Evolutionary conservation across 345 rosid species (phyloP).

Genomic region (Salix purpurea): DNA sequence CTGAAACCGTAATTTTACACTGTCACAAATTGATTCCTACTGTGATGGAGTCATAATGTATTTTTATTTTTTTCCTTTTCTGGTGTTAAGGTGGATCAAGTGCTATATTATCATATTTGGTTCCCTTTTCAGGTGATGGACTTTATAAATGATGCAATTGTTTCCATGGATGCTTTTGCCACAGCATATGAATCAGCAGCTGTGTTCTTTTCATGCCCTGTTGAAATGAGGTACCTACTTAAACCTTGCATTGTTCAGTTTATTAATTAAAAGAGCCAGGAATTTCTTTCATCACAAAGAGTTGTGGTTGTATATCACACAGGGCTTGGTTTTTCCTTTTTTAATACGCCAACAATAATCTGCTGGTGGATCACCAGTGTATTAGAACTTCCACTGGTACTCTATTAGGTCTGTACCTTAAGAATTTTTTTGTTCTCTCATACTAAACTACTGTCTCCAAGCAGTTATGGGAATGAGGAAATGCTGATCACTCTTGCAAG

Average conservation of each 20-base stretch:
- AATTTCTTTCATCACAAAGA: background rate
- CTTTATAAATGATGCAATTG: slow-evolving; percentile 89
- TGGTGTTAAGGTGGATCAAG: background rate
- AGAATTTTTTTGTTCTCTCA: slow-evolving; percentile 5
- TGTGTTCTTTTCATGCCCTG: slow-evolving; percentile 56
- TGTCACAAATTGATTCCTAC: background rate
- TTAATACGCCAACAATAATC: background rate
- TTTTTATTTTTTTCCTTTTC: background rate
- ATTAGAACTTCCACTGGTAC: background rate
- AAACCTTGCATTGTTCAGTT: slow-evolving; percentile 9
- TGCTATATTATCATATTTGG: background rate
- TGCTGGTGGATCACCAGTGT: background rate
- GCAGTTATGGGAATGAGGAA: slow-evolving; percentile 83
- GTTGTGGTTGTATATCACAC: background rate
- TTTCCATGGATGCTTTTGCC: slow-evolving; percentile 78
- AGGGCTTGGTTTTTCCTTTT: background rate
- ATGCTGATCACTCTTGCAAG: slow-evolving; percentile 56
- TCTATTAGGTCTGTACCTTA: no score
- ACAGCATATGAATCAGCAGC: slow-evolving; percentile 67
- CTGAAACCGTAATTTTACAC: background rate
- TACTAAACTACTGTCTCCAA: slow-evolving; percentile 19
- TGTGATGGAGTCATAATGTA: background rate
- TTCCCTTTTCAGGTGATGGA: slow-evolving; percentile 71
- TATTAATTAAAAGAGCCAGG: background rate
- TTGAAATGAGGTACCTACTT: slow-evolving; percentile 63